phyloP scores from a whole-genome alignment of 2,329 filamentous ascomycete species.

The Emmonsiellopsis sp. region DNA sequence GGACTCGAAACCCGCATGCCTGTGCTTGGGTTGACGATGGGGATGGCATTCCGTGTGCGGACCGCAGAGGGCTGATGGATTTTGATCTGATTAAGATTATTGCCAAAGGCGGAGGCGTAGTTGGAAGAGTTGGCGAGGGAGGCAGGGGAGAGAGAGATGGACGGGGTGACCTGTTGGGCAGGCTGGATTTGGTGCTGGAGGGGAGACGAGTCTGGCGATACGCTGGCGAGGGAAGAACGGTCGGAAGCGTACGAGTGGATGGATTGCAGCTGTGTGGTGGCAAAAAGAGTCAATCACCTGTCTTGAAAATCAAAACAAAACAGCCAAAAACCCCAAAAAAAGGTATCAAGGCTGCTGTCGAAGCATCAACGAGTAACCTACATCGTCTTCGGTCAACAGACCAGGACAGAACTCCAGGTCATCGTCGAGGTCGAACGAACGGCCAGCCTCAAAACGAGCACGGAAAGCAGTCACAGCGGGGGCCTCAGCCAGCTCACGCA shows the following conservation, averaged over 20 bases:
- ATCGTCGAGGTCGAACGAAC: conserved; percentile 92
- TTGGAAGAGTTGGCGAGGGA: conserved; percentile 50
- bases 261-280: conserved; percentile 61
- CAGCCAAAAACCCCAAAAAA: conserved; percentile 3
- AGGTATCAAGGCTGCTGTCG: background rate
- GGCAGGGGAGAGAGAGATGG: conserved; percentile 59
- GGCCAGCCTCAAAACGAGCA: conserved; percentile 77
- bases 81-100: conserved; percentile 63
- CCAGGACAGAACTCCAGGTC: conserved; percentile 93
- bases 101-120: conserved; percentile 20
- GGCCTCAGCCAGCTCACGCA: conserved; percentile 79
- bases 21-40: conserved; percentile 92
- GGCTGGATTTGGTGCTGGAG: conserved; percentile 72
- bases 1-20: conserved; percentile 83
- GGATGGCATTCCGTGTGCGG: conserved; percentile 87
- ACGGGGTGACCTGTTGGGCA: conserved; percentile 64
- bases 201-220: conserved; percentile 84
- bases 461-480: conserved; percentile 69
- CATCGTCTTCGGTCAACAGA: conserved; percentile 86
- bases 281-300: conserved; percentile 7
- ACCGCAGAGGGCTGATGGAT: conserved; percentile 85
- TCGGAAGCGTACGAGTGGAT: conserved; percentile 86
- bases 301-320: conserved; percentile 10
- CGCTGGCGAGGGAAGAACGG: conserved; percentile 87
- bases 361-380: conserved; percentile 37